Evolutionary conservation across 208 protist species (phyloP).

Genomic region (Giardia muris): DNA sequence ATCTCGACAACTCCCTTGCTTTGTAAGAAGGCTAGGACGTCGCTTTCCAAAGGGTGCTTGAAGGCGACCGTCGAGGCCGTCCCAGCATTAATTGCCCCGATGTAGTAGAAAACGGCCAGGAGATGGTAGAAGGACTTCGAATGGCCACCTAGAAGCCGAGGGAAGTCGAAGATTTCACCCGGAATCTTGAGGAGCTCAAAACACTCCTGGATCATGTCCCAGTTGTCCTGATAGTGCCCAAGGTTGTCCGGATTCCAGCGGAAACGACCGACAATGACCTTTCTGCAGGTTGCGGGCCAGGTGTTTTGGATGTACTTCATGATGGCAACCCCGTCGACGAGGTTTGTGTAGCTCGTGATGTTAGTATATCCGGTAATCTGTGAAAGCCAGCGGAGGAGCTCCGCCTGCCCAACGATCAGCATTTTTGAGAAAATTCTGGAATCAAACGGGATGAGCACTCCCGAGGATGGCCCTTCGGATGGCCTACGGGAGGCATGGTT

Average conservation of each 20-base stretch:
- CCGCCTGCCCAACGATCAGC: background rate
- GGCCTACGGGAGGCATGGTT: background rate
- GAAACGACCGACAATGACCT: background rate
- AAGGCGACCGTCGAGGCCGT: background rate
- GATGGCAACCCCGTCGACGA: background rate
- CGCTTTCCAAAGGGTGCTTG: background rate
- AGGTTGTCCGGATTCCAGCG: background rate
- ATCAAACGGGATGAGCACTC: no score
- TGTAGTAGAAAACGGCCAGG: background rate
- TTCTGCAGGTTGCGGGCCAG: background rate
- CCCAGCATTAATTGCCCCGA: background rate
- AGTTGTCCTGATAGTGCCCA: background rate
- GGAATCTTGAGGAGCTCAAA: background rate
- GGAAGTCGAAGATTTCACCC: background rate
- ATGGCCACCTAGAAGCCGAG: background rate
- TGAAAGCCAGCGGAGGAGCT: background rate
- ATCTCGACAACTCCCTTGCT: background rate
- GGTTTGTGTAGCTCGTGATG: background rate
- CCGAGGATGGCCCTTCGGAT: no score
- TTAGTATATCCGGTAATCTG: background rate
- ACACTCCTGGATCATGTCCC: background rate
- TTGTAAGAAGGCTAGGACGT: background rate
- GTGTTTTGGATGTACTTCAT: background rate
- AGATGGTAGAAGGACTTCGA: background rate
- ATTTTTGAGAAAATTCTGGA: background rate